Conservation (phyloP, 805 yeast species). For the Suhomyces prunicola region DNA sequence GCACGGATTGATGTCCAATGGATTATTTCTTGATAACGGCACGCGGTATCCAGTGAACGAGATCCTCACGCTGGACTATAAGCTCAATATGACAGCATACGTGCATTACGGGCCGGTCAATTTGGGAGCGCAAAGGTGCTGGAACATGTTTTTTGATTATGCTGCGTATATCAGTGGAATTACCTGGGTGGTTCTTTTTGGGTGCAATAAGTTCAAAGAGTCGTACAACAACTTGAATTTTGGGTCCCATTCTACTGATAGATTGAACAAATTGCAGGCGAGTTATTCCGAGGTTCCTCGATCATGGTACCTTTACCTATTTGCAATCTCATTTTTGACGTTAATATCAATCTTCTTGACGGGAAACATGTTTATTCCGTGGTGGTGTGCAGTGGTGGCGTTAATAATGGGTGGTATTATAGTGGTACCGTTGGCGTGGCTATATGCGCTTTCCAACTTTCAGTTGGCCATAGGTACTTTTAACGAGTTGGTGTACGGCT, state of each 20-base stretch:
- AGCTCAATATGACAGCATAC: constrained; percentile 46
- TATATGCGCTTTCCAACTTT: constrained; percentile 50
- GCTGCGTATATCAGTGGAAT: constrained; percentile 51
- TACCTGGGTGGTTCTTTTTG: constrained; percentile 42
- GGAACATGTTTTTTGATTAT: constrained; percentile 52
- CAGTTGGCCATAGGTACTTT: constrained; percentile 52
- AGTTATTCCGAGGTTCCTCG: constrained; percentile 41
- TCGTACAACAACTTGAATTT: constrained; percentile 14
- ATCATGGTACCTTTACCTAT: constrained; percentile 40
- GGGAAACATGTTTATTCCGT: constrained; percentile 37
- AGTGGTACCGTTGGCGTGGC: constrained; percentile 48
- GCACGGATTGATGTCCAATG: constrained; percentile 47
- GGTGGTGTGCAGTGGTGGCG: constrained; percentile 46
- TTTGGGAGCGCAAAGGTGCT: constrained; percentile 47
- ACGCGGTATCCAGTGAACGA: constrained; percentile 39
- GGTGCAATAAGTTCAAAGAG: constrained; percentile 22
- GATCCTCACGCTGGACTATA: constrained; percentile 37
- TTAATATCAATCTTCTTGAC: constrained; percentile 31
- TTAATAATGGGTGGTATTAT: constrained; percentile 42
- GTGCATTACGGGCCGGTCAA: constrained; percentile 43
- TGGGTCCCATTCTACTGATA: constrained; percentile 24
- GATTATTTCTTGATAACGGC: constrained; percentile 37
- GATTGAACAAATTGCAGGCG: constrained; percentile 41
- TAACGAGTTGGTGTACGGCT: constrained; percentile 48
- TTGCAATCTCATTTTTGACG: constrained; percentile 32